These are phyloP conservation scores for Butyriboletus appendiculatus DNA, from an alignment of 1,284 basidiomycete genomes.

Conservation along the genomic window DNA sequence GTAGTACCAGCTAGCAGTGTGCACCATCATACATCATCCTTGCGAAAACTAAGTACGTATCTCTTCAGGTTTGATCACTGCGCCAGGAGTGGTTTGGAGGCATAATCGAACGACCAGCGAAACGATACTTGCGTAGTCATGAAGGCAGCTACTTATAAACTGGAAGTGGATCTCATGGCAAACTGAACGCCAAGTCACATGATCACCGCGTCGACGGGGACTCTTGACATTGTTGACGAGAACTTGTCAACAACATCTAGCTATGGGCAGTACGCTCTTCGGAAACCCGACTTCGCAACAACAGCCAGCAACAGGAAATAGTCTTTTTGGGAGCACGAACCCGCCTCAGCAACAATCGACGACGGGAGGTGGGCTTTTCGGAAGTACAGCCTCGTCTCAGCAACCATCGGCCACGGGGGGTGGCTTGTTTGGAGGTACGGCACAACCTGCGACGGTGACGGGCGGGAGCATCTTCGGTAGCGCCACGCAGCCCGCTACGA, in stretches of 20 bases:
- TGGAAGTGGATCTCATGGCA: neutral
- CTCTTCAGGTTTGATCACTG: neutral
- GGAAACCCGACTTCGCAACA: constrained; percentile 21
- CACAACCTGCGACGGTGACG: constrained; percentile 13
- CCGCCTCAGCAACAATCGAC: constrained; percentile 21
- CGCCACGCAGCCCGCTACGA: constrained; percentile 9
- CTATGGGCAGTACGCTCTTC: constrained; percentile 20
- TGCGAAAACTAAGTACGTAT: too few relatives aligned
- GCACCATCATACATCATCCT: too few relatives aligned
- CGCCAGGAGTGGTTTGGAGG: neutral
- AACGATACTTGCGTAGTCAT: neutral
- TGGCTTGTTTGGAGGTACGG: constrained; percentile 17
- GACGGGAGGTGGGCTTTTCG: constrained; percentile 20
- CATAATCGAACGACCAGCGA: neutral
- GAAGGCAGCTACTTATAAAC: neutral
- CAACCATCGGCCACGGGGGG: constrained; percentile 13
- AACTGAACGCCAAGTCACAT: neutral
- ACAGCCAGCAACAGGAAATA: constrained; percentile 12
- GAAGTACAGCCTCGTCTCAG: constrained; percentile 14
- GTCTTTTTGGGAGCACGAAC: constrained; percentile 16
- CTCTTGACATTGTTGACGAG: neutral
- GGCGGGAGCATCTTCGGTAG: constrained; percentile 14
- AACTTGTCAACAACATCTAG: neutral
- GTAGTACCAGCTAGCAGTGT: too few relatives aligned
- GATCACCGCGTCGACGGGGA: neutral